Conservation (phyloP, 2,329 filamentous ascomycete species). For the Botrytis galanthina region DNA sequence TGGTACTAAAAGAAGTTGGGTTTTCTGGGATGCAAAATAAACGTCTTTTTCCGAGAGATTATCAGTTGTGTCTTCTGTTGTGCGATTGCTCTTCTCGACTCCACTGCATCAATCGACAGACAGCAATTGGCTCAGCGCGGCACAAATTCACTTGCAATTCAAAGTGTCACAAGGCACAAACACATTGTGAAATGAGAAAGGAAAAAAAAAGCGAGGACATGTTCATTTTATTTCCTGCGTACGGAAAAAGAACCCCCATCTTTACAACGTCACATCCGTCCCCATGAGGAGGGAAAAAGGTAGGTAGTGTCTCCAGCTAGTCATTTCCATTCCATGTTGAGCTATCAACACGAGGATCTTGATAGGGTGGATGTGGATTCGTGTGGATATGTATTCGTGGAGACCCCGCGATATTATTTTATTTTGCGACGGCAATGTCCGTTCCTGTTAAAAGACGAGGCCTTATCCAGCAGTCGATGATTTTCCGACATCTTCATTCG, state of each 20-base stretch:
- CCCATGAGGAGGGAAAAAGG: not conserved
- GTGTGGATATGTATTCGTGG: not conserved
- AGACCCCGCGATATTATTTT: not conserved
- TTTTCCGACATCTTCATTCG: not conserved
- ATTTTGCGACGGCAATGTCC: not conserved
- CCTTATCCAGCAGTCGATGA: too few species aligned
- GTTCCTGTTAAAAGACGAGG: not conserved
- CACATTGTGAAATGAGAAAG: not conserved
- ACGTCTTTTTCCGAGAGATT: not conserved
- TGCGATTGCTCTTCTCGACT: not conserved
- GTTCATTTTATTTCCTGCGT: not conserved
- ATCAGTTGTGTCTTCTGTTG: too few species aligned
- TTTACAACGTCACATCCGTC: not conserved
- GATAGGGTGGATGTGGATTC: not conserved
- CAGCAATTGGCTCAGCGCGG: not conserved
- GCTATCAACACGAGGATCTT: not conserved
- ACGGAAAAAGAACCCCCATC: not conserved
- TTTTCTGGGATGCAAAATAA: not conserved
- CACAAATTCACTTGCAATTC: slow-evolving; percentile 21
- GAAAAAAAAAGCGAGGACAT: not conserved
- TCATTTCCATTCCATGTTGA: not conserved
- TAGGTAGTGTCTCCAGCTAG: not conserved
- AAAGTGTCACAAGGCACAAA: not conserved
- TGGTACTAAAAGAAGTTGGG: not conserved
- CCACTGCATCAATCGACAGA: not conserved